Conservation (phyloP, 202 grass and related monocot species). For the Zoysia matrella region DNA sequence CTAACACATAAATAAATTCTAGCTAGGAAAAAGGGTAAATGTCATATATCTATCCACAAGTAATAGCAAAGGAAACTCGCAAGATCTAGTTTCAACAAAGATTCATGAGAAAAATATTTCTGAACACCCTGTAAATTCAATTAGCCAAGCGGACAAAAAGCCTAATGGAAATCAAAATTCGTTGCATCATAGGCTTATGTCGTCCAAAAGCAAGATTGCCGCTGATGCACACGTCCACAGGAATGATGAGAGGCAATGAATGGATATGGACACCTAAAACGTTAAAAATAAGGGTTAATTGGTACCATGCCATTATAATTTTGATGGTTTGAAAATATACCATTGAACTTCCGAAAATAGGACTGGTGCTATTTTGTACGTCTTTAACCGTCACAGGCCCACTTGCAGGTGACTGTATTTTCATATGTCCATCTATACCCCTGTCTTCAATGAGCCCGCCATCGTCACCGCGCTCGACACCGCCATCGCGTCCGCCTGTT, state of each 20-base stretch:
- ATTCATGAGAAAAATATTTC: not conserved
- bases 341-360: no score
- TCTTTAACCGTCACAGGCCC: no score
- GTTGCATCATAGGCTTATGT: not conserved
- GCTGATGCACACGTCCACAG: slow-evolving; percentile 21
- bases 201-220: slow-evolving; percentile 1
- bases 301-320: no score
- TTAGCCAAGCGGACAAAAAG: not conserved
- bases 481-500: no score
- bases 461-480: no score
- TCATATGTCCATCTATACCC: no score
- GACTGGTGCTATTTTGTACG: no score
- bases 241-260: not conserved
- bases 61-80: not conserved
- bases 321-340: no score
- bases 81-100: slow-evolving; percentile 49
- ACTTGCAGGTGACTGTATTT: no score
- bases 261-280: not conserved
- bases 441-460: no score
- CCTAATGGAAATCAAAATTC: slow-evolving; percentile 1
- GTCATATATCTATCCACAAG: not conserved
- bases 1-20: not conserved
- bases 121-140: not conserved
- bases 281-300: no score
- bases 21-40: not conserved